Percentiles rank a stretch among this genome's conserved stretches.
phyloP scores from a whole-genome alignment of 495 filamentous ascomycete genomes.

The Bacidia rubella region DNA sequence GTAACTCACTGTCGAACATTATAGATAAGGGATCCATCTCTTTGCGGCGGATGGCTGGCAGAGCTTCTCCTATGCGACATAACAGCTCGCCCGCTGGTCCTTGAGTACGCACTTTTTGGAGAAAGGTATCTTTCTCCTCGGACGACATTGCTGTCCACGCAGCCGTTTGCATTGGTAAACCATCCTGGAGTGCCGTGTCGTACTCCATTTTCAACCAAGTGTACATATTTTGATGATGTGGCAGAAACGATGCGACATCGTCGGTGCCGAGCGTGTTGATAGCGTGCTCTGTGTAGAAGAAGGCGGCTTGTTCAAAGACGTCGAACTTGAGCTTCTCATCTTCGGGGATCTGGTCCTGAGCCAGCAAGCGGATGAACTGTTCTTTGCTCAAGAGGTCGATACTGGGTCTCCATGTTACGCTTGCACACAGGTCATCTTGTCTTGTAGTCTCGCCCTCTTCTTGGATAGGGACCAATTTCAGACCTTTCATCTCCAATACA shows the following conservation, averaged over 20 bases:
- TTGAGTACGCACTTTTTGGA: neutral
- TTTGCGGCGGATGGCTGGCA: conserved; percentile 26
- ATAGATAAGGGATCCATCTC: conserved; percentile 28
- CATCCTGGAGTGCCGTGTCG: neutral
- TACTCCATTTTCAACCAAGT: neutral
- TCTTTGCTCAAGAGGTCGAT: neutral
- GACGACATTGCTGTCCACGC: neutral
- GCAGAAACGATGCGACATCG: neutral
- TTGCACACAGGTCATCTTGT: neutral
- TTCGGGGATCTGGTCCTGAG: neutral
- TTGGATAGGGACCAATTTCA: neutral
- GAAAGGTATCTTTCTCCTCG: neutral
- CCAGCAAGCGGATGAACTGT: neutral
- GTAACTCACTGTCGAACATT: conserved; percentile 25
- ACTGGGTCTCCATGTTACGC: neutral
- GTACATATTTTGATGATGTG: conserved; percentile 7
- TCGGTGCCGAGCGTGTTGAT: neutral
- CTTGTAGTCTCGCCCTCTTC: neutral
- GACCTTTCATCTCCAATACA: neutral
- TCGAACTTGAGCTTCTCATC: neutral
- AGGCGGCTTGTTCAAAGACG: conserved; percentile 5
- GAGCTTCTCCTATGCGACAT: conserved; percentile 10
- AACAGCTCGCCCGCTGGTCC: neutral
- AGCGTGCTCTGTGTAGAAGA: conserved; percentile 7
- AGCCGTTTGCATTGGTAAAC: neutral